Evolutionary conservation across 2,329 filamentous ascomycete genomes (phyloP), one percentile per base, ranked within the genome.

Genomic region (Verticillium longisporum): DNA sequence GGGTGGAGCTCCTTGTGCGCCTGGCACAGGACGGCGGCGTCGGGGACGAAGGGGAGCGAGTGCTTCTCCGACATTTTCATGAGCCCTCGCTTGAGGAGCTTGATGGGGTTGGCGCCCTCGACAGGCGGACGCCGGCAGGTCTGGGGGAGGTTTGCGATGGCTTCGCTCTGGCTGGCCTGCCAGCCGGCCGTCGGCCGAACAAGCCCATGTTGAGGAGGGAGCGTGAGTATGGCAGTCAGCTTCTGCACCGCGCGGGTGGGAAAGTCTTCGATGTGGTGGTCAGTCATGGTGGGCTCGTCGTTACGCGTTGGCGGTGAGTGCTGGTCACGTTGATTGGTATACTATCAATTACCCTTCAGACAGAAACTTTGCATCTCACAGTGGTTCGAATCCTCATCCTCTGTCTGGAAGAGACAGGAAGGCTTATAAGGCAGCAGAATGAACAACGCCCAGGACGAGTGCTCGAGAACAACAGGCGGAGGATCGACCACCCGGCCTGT

Each of bases 1-100:
- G 78, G 71, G 50, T 82, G 73, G 4, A 83, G 73, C 0, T 38
- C 59, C 31, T 71, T 65, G 65, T 83, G 81, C 4, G 66, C 67
- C 6, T 59, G 14, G 64, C 81, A 83, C 4, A 83, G 69, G 9
- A 72, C 66, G 13, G 77, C 75, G 11, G 64, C 65, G 15, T 71
- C 66, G 6, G 70, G 63, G 7, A 70, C 60, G 55, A 66, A 64
- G 1, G 67, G 60, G 1, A 72, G 62, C 37, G 65, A 64, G 56
- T 70, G 61, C 18, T 66, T 61, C 59, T 73, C 70, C n/a, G 64
- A 66, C 14, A 77, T 60, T 50, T 68, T 70, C 53, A 74, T 67
- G 21, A 70, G 65, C 4, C 77, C 60, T 6, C 76, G 73, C 50
- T 68, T 66, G 6, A 77, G 56, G 1, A 72, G 36, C 37, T 67